Evolutionary conservation across 192 early-diverging fungal genomes (phyloP), one percentile per base, ranked within the genome.

Genomic region (Mortierella alpina): DNA sequence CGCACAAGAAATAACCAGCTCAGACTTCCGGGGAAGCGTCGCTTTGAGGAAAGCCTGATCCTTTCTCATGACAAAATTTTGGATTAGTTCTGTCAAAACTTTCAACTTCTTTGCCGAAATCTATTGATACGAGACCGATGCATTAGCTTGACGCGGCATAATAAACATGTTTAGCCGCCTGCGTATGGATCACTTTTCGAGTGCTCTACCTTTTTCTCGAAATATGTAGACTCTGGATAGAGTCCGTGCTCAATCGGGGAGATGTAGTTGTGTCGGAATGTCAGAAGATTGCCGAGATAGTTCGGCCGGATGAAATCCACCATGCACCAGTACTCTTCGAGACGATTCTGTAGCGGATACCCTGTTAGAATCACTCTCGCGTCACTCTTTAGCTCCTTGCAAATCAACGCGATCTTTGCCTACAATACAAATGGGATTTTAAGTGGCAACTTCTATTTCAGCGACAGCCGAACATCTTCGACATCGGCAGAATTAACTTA

Each of bases 311-410:
- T 88, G 72, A 95, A 95, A 64, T 96, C 82, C 15, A 96, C 86
- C 93, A 93, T 92, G 53, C 84, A 88, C 87, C 89, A 93, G 67
- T 93, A 96, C 74, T 95, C 94, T 49, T 84, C 86, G 31, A 97
- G 68, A 47, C 90, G 88, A 68, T 97, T 97, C 70, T 97, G 96
- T 41, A 97, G 82, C 2, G 96, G 96, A 46, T 88, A 92, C 0
- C 96, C 96, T 1, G 96, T 96, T 67, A 97, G 69, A 53, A 90
- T 91, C 22, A 97, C 74, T 47, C 94, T 83, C 7, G 86, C 85
- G 6, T 61, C 78, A 1, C 93, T 94, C 41, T 82, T 22, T 1
- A 96, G 66, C 41, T 66, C 18, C 31, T 75, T 83, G 12, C 88
- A 53, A 0, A 58, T 66, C 9, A 62, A 22, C 8, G 47, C 45